These are phyloP conservation scores for Tolypocladium tropicale DNA, from an alignment of 2,329 filamentous ascomycete genomes.

Conservation along the genomic window DNA sequence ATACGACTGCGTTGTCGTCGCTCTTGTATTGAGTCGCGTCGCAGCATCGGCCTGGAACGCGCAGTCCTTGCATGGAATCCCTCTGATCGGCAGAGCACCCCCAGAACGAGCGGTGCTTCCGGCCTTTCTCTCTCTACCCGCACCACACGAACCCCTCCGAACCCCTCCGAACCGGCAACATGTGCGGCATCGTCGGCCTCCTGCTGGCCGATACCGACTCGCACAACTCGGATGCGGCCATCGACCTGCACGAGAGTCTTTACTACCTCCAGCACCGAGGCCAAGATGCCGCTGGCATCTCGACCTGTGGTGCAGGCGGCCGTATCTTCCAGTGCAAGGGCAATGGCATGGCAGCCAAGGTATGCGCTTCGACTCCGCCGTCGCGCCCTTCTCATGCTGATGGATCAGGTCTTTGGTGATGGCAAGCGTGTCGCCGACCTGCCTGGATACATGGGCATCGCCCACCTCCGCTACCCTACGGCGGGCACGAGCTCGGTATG, in stretches of 20 bases:
- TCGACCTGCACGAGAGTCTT: constrained; percentile 61
- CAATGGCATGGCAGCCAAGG: constrained; percentile 57
- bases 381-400: not conserved
- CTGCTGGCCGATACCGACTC: constrained; percentile 1
- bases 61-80: not conserved
- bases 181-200: constrained; percentile 2
- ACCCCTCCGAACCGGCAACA: not conserved
- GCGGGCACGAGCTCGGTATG: constrained; percentile 60
- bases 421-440: constrained; percentile 52
- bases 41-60: not conserved
- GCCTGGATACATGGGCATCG: constrained; percentile 71
- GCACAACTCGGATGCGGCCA: constrained; percentile 33
- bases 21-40: not conserved
- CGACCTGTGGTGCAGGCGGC: constrained; percentile 60
- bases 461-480: constrained; percentile 82
- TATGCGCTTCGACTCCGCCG: not conserved
- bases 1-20: not conserved
- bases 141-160: not conserved
- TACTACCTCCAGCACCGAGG: constrained; percentile 61
- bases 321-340: constrained; percentile 85
- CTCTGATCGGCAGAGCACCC: not conserved
- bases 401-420: constrained; percentile 59
- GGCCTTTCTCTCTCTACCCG: too few relatives aligned
- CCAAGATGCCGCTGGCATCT: constrained; percentile 82
- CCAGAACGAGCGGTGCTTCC: not conserved